Evolutionary conservation across 345 rosid genomes (phyloP).

Genomic region (Moringa oleifera): DNA sequence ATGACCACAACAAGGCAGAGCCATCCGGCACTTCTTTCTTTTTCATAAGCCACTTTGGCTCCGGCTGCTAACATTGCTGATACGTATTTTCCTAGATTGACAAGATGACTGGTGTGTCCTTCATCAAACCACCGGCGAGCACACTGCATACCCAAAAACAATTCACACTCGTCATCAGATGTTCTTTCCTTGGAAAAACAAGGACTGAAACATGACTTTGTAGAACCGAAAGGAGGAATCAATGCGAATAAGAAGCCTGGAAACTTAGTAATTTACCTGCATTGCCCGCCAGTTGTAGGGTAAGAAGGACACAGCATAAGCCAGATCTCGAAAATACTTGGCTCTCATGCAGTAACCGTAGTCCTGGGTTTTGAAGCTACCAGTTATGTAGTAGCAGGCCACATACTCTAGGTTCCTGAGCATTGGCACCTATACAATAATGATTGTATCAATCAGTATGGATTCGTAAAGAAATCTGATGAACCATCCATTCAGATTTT

Average conservation of each 20-base stretch:
- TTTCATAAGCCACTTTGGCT: constrained; percentile 85
- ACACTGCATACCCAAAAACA: constrained; percentile 44
- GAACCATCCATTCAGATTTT: background rate
- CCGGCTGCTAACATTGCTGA: constrained; percentile 98
- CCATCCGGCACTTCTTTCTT: constrained; percentile 56
- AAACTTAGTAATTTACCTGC: constrained; percentile 56
- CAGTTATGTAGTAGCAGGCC: constrained; percentile 86
- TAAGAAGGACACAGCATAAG: constrained; percentile 90
- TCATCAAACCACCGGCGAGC: constrained; percentile 96
- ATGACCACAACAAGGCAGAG: constrained; percentile 63
- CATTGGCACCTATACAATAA: constrained; percentile 57
- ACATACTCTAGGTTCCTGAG: constrained; percentile 77
- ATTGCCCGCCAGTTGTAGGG: constrained; percentile 99
- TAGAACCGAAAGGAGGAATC: too few species aligned
- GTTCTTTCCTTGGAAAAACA: background rate
- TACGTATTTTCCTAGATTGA: constrained; percentile 88
- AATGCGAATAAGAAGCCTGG: constrained; percentile 6
- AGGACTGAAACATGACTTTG: background rate
- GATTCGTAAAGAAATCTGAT: background rate
- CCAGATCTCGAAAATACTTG: constrained; percentile 73
- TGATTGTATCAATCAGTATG: constrained; percentile 5
- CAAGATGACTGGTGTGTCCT: constrained; percentile 63
- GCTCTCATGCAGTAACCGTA: constrained; percentile 80
- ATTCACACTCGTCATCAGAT: background rate
- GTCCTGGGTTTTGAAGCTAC: constrained; percentile 90